A percentile compares a stretch with the other conserved stretches of the same genome.
Conservation (phyloP, 805 yeast genomes). For the Nakazawaea ernobii region DNA sequence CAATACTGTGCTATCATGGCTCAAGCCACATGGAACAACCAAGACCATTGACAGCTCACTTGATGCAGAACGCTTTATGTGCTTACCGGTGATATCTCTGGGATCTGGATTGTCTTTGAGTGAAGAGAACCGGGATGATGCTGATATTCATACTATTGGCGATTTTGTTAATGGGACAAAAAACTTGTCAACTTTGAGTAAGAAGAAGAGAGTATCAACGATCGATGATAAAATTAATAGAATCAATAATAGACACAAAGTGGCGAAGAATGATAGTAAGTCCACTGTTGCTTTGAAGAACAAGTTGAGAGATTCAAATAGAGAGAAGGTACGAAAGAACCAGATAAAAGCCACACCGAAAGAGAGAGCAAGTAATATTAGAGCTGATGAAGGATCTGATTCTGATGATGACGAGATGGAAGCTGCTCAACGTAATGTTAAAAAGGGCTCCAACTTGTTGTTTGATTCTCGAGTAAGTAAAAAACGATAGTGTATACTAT, state of each 20-base stretch:
- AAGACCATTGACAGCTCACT: background rate
- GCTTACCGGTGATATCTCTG: slow-evolving; percentile 20
- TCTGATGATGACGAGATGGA: slow-evolving; percentile 6
- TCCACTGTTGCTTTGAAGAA: slow-evolving; percentile 21
- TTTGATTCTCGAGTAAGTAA: slow-evolving; percentile 8
- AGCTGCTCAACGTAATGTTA: slow-evolving; percentile 1
- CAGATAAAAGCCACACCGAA: background rate
- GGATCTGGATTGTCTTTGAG: slow-evolving; percentile 24
- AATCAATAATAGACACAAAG: slow-evolving; percentile 10
- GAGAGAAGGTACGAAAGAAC: slow-evolving; percentile 10
- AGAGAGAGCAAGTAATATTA: background rate
- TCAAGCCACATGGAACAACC: slow-evolving; percentile 13
- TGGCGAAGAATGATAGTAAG: slow-evolving; percentile 9
- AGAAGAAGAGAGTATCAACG: slow-evolving; percentile 2
- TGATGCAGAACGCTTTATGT: slow-evolving; percentile 6
- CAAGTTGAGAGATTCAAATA: slow-evolving; percentile 19
- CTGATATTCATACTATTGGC: slow-evolving; percentile 12
- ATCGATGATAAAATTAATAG: slow-evolving; percentile 1
- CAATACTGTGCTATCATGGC: slow-evolving; percentile 34
- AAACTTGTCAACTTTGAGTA: slow-evolving; percentile 5
- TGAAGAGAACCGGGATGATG: slow-evolving; percentile 5
- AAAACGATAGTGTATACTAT: background rate
- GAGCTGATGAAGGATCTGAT: slow-evolving; percentile 2
- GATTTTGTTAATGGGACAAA: slow-evolving; percentile 17
- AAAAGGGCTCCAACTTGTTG: slow-evolving; percentile 12